phyloP scores from a whole-genome alignment of 192 early-diverging fungal species.

The Physocladia obscura region DNA sequence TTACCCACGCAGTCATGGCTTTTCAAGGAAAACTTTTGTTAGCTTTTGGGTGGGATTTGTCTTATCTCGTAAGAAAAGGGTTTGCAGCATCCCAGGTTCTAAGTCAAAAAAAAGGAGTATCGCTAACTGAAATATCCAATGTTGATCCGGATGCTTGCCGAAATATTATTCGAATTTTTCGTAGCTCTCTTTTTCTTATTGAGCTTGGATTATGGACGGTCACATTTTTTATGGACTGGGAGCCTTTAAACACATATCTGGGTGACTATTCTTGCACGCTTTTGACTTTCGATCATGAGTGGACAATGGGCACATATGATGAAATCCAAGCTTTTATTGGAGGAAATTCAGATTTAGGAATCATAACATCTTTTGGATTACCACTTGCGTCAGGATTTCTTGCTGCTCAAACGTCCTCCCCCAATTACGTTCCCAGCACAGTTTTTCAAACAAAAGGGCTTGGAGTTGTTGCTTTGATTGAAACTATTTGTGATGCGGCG shows the following conservation, averaged over 20 bases:
- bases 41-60: not conserved
- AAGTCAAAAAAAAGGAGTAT: not conserved
- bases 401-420: not conserved
- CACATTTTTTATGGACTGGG: constrained; percentile 13
- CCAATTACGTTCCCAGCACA: not conserved
- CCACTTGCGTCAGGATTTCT: constrained; percentile 1
- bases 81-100: constrained; percentile 5
- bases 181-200: not conserved
- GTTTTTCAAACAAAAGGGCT: not conserved
- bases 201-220: not conserved
- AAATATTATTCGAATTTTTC: not conserved
- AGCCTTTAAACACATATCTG: not conserved
- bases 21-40: constrained; percentile 4
- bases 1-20: constrained; percentile 4
- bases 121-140: not conserved
- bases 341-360: not conserved
- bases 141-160: not conserved
- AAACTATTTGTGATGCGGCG: not conserved
- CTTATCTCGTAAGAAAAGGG: not conserved
- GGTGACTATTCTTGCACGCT: not conserved
- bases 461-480: not conserved
- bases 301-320: not conserved
- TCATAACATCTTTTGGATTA: not conserved
- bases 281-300: not conserved
- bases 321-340: not conserved